Evolutionary conservation across 495 filamentous ascomycete species (phyloP).

Genomic region (Aspergillus saccharolyticus): DNA sequence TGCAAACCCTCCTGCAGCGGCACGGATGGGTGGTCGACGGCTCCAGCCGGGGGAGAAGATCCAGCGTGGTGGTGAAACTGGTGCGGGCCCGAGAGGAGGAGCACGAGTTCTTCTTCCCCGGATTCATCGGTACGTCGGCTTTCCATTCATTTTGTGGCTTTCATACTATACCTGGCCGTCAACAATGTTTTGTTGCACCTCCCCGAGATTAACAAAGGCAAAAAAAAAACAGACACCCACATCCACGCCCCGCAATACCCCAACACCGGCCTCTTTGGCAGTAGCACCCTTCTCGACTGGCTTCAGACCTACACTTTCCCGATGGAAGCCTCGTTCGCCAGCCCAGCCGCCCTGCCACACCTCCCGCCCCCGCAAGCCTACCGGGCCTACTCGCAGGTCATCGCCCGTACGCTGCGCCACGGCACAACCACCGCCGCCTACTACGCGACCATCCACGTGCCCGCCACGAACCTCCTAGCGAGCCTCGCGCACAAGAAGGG

Average conservation of each 20-base stretch:
- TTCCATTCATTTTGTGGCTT: no score
- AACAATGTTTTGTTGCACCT: no score
- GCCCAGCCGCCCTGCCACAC: constrained; percentile 14
- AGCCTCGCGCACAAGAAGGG: constrained; percentile 68
- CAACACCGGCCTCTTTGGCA: constrained; percentile 87
- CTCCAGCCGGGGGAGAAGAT: background rate
- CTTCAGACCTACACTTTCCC: constrained; percentile 94
- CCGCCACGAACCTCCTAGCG: constrained; percentile 82
- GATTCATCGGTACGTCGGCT: background rate
- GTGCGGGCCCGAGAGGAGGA: background rate
- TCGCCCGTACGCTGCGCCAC: constrained; percentile 74
- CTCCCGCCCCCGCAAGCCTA: constrained; percentile 41
- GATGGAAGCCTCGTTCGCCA: constrained; percentile 66
- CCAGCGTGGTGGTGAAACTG: constrained; percentile 15
- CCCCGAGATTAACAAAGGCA: no score
- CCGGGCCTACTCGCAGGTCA: constrained; percentile 64
- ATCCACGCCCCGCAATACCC: constrained; percentile 93
- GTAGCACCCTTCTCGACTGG: constrained; percentile 85
- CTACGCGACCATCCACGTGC: constrained; percentile 81
- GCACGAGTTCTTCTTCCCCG: constrained; percentile 1
- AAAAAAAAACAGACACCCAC: constrained; percentile 67
- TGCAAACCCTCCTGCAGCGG: constrained; percentile 37
- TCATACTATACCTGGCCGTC: no score
- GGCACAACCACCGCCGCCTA: constrained; percentile 90
- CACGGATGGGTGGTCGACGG: constrained; percentile 37